Evolutionary conservation across 2,329 filamentous ascomycete species (phyloP), one percentile per base, ranked within the genome.

Genomic region (Colletotrichum limetticola): DNA sequence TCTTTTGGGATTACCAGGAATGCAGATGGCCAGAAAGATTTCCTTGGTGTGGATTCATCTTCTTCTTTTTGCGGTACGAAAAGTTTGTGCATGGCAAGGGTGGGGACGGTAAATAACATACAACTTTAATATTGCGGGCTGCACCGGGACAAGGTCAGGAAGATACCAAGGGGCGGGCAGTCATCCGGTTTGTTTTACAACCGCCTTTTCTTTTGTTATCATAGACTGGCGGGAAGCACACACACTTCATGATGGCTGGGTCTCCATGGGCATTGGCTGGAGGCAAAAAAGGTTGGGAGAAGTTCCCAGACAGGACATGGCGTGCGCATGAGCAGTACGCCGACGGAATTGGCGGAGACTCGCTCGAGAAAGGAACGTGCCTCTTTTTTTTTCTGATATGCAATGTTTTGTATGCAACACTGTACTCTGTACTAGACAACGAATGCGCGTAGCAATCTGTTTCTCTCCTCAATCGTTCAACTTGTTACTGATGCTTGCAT

Each of bases 81-180:
- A 72, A 72, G 68, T 68, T 74, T 42, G 67, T 69, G 71, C 71
- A 73, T 73, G 71, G 71, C 71, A 74, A 62, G 71, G 62, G 59
- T 26, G 66, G 70, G 61, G 62, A 62, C 12, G 74, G 68, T 74
- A 75, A 72, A 69, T 74, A 75, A 49, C 61, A 75, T 75, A 75
- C 63, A 62, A 72, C 60, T 73, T 75, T 75, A 75, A 75, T 75
- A 75, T 55, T 68, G 61, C 49, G 53, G 68, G 70, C 68, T 66
- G 62, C 53, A 49, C 66, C 53, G 52, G 68, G 68, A 61, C 37
- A 30, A n/a, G 62, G 71, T 62, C 55, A 64, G 68, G 68, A 59
- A 73, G 66, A 73, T 73, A 73, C 71, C 71, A 66, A 60, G 49
- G 71, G 60, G 24, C 55, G 61, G 67, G 60, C 56, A 66, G 71